Base-by-base conservation (phyloP, 1,139 yeast genomes). In the Citeromyces hawaiiensis region DNA sequence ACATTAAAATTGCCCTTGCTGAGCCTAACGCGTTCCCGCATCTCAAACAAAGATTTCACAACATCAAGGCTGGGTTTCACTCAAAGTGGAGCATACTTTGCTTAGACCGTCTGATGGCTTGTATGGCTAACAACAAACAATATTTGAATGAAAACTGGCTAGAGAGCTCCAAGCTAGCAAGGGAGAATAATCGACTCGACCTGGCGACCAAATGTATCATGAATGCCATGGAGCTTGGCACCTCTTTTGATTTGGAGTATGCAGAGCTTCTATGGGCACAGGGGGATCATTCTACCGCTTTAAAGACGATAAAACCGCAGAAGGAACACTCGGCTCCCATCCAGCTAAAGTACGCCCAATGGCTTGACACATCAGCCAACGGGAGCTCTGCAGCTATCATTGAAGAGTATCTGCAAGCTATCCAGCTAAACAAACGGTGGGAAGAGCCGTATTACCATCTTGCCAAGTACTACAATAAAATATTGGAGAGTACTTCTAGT, bases 321-420 rank as follows among this genome's bases (percentile, higher is more conserved):
- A 40, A 53, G 33, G 47, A 53, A 17, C 44, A 50, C 39, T 59
- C 62, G 38, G 71, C 85, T 2, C 62, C 66, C 35, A 72, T 75
- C 13, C 83, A 85, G 40, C 61, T 91, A 36, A 77, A 81, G 43
- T 85, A 85, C 53, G 86, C 96, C 0, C 74, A 76, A 44, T 93
- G 98, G 98, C 61, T 87, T 15, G 96, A 87, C 52, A 68, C 68
- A 38, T 83, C 96, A 0, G 91, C 87, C 40, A 93, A 86, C 54
- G 79, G 91, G 29, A 78, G 87, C 8, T 78, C 94, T 4, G 71
- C 70, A 29, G 79, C 78, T 29, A 82, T 91, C 39, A 71, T 83
- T 32, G 68, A 70, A 21, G 83, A 85, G 47, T 93, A 87, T 49
- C 63, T 61, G 25, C 64, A 70, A 11, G 76, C 93, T 0, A 67